phyloP scores from a whole-genome alignment of 352 stramenopile genomes.

The Aphanomyces astaci region DNA sequence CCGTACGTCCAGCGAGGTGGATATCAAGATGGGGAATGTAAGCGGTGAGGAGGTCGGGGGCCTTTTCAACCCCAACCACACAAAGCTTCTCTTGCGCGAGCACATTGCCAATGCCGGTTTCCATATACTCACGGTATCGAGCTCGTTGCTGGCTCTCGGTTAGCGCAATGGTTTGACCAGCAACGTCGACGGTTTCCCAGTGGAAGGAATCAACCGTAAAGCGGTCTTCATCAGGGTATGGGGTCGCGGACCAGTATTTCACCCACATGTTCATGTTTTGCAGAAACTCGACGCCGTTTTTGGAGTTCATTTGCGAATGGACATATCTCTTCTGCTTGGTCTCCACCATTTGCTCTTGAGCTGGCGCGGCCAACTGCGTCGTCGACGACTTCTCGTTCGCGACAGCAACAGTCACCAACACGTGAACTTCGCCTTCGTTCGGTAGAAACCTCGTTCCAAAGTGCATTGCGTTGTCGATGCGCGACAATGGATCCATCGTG shows the following conservation, averaged over 20 bases:
- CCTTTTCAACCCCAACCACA: conserved; percentile 32
- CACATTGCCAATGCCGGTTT: conserved; percentile 33
- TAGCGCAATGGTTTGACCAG: conserved; percentile 23
- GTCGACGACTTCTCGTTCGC: conserved; percentile 16
- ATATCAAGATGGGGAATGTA: conserved; percentile 29
- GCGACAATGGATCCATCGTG: neutral
- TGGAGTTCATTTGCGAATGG: conserved; percentile 28
- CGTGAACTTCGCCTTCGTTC: neutral
- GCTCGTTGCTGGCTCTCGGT: conserved; percentile 30
- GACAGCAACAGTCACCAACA: conserved; percentile 16
- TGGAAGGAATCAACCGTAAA: conserved; percentile 26
- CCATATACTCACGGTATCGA: conserved; percentile 31
- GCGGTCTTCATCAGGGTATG: conserved; percentile 21
- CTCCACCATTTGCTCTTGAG: conserved; percentile 24
- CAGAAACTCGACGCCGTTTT: conserved; percentile 26
- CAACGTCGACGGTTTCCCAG: conserved; percentile 25
- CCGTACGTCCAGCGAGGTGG: conserved; percentile 32
- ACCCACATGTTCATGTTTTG: conserved; percentile 28
- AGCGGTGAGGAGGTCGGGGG: conserved; percentile 30
- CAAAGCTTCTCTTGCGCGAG: conserved; percentile 33
- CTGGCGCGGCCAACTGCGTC: conserved; percentile 17
- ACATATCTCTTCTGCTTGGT: conserved; percentile 28
- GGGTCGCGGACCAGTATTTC: conserved; percentile 11
- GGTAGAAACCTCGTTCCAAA: neutral
- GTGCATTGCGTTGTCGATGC: neutral